phyloP scores from a whole-genome alignment of 163 green algal species.

The Scenedesmus sp. region DNA sequence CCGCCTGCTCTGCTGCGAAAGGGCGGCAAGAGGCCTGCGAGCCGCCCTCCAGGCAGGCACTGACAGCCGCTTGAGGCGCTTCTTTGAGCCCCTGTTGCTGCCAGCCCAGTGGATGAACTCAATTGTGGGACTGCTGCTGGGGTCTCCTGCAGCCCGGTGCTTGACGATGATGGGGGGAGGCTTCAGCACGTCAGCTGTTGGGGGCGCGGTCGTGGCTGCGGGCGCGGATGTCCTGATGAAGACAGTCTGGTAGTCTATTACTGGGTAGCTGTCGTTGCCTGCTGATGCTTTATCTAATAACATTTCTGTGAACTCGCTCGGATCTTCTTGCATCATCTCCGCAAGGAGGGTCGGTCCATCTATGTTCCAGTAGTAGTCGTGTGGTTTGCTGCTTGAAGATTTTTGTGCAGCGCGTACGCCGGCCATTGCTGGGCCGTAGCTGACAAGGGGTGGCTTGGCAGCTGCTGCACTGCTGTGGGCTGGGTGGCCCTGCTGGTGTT shows the following conservation, averaged over 20 bases:
- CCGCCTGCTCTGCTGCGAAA: neutral
- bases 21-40: neutral
- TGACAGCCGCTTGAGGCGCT: neutral
- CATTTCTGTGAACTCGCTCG: neutral
- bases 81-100: neutral
- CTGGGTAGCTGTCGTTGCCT: neutral
- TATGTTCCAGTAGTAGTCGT: neutral
- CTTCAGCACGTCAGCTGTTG: neutral
- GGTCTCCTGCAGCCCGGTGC: neutral
- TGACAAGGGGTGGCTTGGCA: neutral
- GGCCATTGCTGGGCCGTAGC: neutral
- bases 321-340: neutral
- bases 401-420: neutral
- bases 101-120: neutral
- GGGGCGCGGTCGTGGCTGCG: neutral
- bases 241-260: neutral
- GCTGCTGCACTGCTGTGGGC: neutral
- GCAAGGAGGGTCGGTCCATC: neutral
- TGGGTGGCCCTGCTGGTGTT: neutral
- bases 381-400: neutral
- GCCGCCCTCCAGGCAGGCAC: neutral
- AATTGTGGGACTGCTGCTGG: neutral
- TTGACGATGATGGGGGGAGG: neutral
- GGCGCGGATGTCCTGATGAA: neutral
- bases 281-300: neutral